Evolutionary conservation across 768 basidiomycete species (phyloP), one percentile per base, ranked within the genome.

Genomic region (Suillus cothurnatus): DNA sequence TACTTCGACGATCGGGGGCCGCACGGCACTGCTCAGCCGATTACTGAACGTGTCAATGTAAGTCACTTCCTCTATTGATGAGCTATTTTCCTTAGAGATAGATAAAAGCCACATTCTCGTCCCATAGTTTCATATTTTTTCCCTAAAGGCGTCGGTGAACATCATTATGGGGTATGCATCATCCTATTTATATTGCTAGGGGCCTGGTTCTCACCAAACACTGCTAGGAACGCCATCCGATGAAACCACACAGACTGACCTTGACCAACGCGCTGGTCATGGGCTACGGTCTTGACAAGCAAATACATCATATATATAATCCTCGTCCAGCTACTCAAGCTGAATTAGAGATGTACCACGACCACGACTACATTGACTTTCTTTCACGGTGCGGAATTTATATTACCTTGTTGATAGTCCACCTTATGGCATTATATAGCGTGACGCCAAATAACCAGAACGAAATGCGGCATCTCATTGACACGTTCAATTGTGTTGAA

Each of bases 241-340:
- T 99, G 97, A 97, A 98, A 76, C 97, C 97, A 5, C 95, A 97
- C 71, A 86, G 97, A 31, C 79, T 99, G n/a, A 95, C 97, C 3
- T 78, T 99, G 62, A 99, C 97, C 21, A 99, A 98, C 70, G 90
- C 95, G 2, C 85, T 99, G 56, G 96, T 99, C 15, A 86, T 97
- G 78, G 97, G 96, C 0, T 99, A 99, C 73, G 97, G 95, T 19
- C 81, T 99, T 19, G 95, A 99, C 81, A 94, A 97, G 70, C 90
- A 93, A 70, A 97, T 99, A 72, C 93, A 97, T 70, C 81, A 92
- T 62, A 93, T 97, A 43, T 96, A 93, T 76, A 89, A 92, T 70
- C 96, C 97, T 3, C 86, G 94, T 43, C 82, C 88, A 14, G 97
- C 97, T 17, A 97, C 95, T 1, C 87, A 91, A 75, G 91, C 86